Conservation (phyloP, 192 early-diverging fungal species). For the Linnemannia zychae region DNA sequence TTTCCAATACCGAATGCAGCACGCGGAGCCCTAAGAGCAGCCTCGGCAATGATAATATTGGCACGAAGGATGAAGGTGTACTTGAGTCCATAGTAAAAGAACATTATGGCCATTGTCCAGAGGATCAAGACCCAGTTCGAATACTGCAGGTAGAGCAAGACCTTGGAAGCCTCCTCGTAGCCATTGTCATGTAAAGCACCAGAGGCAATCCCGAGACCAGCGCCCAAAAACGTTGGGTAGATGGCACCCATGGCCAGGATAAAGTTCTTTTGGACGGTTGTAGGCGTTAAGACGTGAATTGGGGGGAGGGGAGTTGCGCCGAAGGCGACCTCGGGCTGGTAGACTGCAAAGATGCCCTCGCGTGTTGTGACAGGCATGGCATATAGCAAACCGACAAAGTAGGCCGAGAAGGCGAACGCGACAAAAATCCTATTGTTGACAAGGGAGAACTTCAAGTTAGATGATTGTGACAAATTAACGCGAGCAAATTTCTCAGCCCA, state of each 20-base stretch:
- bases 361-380: constrained; percentile 57
- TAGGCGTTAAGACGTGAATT: constrained; percentile 49
- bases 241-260: constrained; percentile 32
- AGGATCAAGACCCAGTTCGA: constrained; percentile 53
- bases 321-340: constrained; percentile 39
- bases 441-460: background rate
- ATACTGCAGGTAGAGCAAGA: constrained; percentile 37
- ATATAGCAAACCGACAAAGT: constrained; percentile 51
- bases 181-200: constrained; percentile 30
- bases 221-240: constrained; percentile 38
- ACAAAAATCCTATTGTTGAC: constrained; percentile 18
- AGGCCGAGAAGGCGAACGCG: constrained; percentile 22
- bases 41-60: constrained; percentile 53
- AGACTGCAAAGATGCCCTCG: constrained; percentile 54
- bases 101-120: constrained; percentile 37
- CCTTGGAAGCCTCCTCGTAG: constrained; percentile 13
- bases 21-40: constrained; percentile 45
- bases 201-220: constrained; percentile 32
- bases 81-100: constrained; percentile 56
- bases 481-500: too few species aligned
- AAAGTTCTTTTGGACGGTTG: constrained; percentile 49
- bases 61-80: constrained; percentile 54
- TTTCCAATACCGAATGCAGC: constrained; percentile 52
- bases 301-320: constrained; percentile 25
- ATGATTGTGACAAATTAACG: background rate